Evolutionary conservation across 2,329 filamentous ascomycete species (phyloP), one percentile per base, ranked within the genome.

Genomic region (Dissoconium aciculare): DNA sequence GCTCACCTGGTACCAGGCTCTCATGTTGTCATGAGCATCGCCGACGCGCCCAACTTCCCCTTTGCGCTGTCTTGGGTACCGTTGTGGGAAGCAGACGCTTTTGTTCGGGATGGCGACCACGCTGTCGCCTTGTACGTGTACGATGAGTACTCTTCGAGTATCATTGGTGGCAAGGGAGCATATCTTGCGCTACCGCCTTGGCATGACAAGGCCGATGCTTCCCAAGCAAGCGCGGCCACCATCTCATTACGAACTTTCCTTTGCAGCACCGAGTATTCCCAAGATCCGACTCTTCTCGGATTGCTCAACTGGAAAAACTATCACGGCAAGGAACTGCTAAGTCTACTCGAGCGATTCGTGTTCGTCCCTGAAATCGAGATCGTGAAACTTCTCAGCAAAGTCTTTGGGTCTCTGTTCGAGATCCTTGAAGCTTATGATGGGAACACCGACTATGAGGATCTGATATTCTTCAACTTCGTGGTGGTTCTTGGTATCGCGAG

Each of bases 321-420:
- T 15, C 65, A 75, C 0, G 68, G 74, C 27, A 73, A 75, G 15
- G 74, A 85, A 19, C 64, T 95, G 2, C 65, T 80, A 1, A 66
- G 73, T 14, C 62, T 92, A 1, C 60, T 98, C 25, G 78, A 79
- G 50, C 76, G 85, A 42, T 71, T 95, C 28, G 75, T 85, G 12
- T 95, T 95, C 43, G 85, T 98, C 1, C 81, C 89, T 0, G 89
- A 98, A 52, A 93, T 95, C 33, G 91, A 98, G 56, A 81, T 98
- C 17, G 89, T 98, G 39, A 98, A 95, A 60, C 68, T 95, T 25
- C 62, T 95, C 5, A 78, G 71, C 39, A 79, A 92, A 45, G 84
- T 95, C 1, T 77, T 98, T 31, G 82, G 93, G 53, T 74, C 83
- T 0, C 69, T 98, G 1, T 98, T 98, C 50, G 78, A 82, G 4